Conservation (phyloP, 2,329 filamentous ascomycete species). For the Colletotrichum sansevieriae region DNA sequence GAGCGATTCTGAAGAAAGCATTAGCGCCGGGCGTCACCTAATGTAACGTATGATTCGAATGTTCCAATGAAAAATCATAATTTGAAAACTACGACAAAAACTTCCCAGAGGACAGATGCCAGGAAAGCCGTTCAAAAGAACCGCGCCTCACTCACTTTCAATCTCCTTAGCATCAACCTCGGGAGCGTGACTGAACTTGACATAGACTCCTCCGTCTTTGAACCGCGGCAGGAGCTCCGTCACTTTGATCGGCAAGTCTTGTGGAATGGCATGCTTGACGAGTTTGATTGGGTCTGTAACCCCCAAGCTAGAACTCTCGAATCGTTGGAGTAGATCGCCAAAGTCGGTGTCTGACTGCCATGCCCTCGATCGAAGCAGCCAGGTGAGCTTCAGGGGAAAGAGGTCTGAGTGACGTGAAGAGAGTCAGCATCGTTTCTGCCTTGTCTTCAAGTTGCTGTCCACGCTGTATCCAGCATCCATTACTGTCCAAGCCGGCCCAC, state of each 20-base stretch:
- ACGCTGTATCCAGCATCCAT: background rate
- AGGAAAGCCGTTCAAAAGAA: too few relatives aligned
- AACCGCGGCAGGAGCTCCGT: constrained; percentile 86
- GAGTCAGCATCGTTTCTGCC: constrained; percentile 4
- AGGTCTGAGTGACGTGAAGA: constrained; percentile 68
- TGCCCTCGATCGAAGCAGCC: constrained; percentile 57
- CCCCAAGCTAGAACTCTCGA: constrained; percentile 64
- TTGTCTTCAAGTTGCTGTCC: too few relatives aligned
- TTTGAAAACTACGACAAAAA: too few relatives aligned
- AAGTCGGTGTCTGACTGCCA: constrained; percentile 65
- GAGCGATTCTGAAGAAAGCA: constrained; percentile 54
- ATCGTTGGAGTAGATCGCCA: constrained; percentile 63
- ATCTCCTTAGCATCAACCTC: constrained; percentile 56
- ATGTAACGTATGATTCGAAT: too few relatives aligned
- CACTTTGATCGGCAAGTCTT: constrained; percentile 74
- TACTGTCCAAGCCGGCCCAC: background rate
- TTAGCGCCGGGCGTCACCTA: background rate
- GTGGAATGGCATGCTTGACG: constrained; percentile 73
- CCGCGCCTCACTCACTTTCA: constrained; percentile 51
- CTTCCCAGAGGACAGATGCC: too few relatives aligned
- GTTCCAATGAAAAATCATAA: too few relatives aligned
- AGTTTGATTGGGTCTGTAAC: constrained; percentile 65
- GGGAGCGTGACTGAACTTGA: constrained; percentile 78
- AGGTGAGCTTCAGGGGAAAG: constrained; percentile 80
- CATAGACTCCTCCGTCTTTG: constrained; percentile 93